Evolutionary conservation across 768 basidiomycete species (phyloP).

Genomic region (Lactarius akahatsu): DNA sequence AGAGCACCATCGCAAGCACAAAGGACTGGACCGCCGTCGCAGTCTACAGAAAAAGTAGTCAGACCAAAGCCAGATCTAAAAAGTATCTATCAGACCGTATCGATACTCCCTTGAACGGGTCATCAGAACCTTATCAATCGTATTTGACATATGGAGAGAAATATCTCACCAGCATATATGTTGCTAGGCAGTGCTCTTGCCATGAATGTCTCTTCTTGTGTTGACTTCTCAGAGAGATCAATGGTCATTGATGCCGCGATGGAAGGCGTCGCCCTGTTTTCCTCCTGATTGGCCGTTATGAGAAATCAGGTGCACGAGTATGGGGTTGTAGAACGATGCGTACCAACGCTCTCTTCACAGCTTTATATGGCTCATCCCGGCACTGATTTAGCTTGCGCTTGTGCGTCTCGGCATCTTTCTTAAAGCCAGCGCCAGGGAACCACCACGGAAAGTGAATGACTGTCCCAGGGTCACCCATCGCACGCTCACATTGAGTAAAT

Average conservation of each 20-base stretch:
- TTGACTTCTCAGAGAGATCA: constrained; percentile 13
- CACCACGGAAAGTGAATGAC: constrained; percentile 34
- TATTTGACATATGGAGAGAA: background rate
- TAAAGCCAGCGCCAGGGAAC: constrained; percentile 35
- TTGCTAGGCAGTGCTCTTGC: constrained; percentile 13
- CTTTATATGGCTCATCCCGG: constrained; percentile 31
- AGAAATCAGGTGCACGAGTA: background rate
- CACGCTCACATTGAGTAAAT: background rate
- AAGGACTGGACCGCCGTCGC: constrained; percentile 30
- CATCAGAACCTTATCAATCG: background rate
- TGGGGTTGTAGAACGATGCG: background rate
- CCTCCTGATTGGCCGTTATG: constrained; percentile 4
- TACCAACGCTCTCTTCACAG: constrained; percentile 31
- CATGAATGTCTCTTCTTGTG: constrained; percentile 16
- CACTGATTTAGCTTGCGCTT: constrained; percentile 26
- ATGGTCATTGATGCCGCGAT: constrained; percentile 13
- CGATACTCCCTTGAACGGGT: constrained; percentile 11
- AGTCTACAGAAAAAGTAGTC: constrained; percentile 13
- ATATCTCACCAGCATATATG: constrained; percentile 10
- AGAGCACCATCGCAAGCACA: constrained; percentile 36
- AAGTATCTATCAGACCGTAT: constrained; percentile 7
- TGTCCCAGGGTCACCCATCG: constrained; percentile 5
- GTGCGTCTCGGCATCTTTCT: constrained; percentile 27
- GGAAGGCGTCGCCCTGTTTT: constrained; percentile 11
- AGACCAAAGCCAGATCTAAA: background rate